These are phyloP conservation scores for Neurospora discreta DNA, from an alignment of 495 filamentous ascomycete species.

Conservation along the genomic window DNA sequence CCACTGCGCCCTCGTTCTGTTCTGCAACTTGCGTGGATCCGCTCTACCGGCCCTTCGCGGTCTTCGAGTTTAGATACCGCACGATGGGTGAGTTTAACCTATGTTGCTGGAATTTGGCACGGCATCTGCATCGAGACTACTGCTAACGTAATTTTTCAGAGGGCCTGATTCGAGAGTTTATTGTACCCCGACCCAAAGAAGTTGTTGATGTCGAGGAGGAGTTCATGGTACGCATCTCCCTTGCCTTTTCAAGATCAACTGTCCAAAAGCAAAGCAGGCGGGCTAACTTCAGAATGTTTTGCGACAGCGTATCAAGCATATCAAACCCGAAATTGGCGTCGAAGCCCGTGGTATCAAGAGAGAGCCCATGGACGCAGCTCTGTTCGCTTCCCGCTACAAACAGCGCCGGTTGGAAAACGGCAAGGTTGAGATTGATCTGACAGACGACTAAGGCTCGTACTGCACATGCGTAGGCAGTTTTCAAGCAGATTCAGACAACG, in stretches of 20 bases:
- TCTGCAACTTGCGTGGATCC: no score
- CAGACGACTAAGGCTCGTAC: background rate
- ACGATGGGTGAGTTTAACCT: no score
- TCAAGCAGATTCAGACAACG: background rate
- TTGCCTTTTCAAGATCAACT: background rate
- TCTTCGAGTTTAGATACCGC: no score
- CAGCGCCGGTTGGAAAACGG: background rate
- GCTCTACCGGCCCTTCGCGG: no score
- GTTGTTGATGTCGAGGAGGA: background rate
- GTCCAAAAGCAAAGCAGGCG: background rate
- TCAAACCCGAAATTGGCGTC: background rate
- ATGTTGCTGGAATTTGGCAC: no score
- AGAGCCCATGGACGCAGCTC: background rate
- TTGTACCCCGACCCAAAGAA: background rate
- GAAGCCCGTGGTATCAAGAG: background rate
- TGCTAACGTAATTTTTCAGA: background rate
- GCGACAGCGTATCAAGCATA: background rate
- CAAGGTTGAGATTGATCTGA: background rate
- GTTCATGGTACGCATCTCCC: background rate
- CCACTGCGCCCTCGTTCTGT: no score
- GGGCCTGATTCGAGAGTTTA: slow-evolving; percentile 1
- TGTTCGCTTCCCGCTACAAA: background rate
- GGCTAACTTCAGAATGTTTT: background rate
- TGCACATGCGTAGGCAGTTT: background rate
- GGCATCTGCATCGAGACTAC: no score